phyloP scores from a whole-genome alignment of 2,329 filamentous ascomycete genomes.

The Monosporascus sp. region DNA sequence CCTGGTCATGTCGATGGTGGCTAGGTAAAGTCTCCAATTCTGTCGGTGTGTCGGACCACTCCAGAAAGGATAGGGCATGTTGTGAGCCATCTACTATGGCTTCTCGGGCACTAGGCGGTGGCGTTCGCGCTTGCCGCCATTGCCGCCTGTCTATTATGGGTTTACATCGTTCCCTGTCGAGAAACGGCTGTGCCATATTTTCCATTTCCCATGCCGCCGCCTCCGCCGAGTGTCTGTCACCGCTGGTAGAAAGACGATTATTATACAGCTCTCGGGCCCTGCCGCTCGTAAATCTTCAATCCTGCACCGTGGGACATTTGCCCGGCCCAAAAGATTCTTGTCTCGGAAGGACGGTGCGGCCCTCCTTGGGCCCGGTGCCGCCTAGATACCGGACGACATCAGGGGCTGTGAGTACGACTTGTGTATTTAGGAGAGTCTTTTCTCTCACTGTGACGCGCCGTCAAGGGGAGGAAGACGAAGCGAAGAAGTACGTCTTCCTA shows the following conservation, averaged over 20 bases:
- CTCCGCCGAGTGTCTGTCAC: too few species aligned
- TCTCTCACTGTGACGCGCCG: not conserved
- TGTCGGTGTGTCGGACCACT: not conserved
- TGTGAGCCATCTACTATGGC: constrained; percentile 7
- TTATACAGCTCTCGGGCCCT: too few species aligned
- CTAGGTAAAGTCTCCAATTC: not conserved
- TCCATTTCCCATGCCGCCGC: too few species aligned
- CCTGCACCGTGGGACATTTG: too few species aligned
- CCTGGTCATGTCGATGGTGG: not conserved
- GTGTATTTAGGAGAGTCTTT: not conserved
- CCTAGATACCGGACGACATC: not conserved
- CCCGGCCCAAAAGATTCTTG: not conserved
- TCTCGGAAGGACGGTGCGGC: not conserved
- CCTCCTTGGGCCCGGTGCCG: not conserved
- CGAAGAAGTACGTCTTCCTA: not conserved
- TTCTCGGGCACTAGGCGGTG: constrained; percentile 13
- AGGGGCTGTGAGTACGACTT: not conserved
- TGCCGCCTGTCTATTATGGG: not conserved
- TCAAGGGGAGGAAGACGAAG: not conserved
- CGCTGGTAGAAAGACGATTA: too few species aligned
- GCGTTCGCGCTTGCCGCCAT: constrained; percentile 11
- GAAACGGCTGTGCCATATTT: too few species aligned
- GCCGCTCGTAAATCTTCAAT: too few species aligned
- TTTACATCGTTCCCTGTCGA: too few species aligned
- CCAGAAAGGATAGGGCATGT: not conserved